phyloP scores from a whole-genome alignment of 225 moss, liverwort and hornwort genomes.

The Anthoceros angustus region DNA sequence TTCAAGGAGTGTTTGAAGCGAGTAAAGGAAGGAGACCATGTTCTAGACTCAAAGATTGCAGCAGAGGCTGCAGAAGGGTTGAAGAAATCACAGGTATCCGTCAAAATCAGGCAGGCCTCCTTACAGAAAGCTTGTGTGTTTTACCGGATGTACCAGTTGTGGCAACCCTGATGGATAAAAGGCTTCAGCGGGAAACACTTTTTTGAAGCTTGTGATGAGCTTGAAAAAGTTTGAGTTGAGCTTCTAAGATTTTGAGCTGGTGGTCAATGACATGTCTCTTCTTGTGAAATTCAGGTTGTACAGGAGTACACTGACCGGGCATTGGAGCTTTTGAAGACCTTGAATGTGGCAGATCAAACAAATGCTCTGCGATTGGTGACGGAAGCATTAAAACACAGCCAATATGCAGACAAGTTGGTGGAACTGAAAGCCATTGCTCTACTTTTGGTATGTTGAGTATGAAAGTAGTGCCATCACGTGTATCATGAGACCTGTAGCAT shows the following conservation, averaged over 20 bases:
- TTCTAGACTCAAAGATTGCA: constrained; percentile 42
- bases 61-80: constrained; percentile 62
- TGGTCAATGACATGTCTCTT: neutral
- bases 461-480: neutral
- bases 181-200: constrained; percentile 7
- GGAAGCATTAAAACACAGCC: constrained; percentile 59
- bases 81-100: constrained; percentile 15
- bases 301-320: constrained; percentile 38
- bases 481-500: neutral
- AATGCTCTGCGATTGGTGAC: constrained; percentile 58
- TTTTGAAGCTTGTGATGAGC: neutral
- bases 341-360: constrained; percentile 30
- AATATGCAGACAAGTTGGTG: constrained; percentile 52
- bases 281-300: constrained; percentile 32
- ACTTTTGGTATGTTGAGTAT: constrained; percentile 24
- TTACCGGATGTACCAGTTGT: too few species aligned
- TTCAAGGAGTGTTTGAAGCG: constrained; percentile 60
- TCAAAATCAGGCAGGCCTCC: too few species aligned
- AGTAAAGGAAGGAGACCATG: constrained; percentile 40
- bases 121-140: too few species aligned
- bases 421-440: constrained; percentile 51
- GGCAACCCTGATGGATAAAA: neutral
- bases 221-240: neutral
- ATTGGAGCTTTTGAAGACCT: constrained; percentile 33
- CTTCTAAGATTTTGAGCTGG: neutral